Conservation (phyloP, 1,139 yeast genomes). For the Sugiyamaella japonica region DNA sequence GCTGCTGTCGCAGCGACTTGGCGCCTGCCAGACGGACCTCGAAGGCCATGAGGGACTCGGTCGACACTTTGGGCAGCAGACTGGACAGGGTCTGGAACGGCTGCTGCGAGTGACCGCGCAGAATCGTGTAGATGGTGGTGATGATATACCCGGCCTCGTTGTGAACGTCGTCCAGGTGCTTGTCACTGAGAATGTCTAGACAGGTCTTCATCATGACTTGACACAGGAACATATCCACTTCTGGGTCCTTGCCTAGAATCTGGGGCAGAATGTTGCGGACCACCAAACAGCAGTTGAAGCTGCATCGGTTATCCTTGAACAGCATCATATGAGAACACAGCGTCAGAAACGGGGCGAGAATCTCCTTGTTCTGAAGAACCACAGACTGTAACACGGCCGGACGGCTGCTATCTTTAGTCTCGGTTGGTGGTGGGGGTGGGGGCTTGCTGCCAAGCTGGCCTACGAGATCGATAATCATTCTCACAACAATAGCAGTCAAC, state of each 20-base stretch:
- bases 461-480: slow-evolving; percentile 82
- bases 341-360: slow-evolving; percentile 77
- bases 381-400: slow-evolving; percentile 56
- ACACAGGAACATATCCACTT: slow-evolving; percentile 75
- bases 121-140: slow-evolving; percentile 72
- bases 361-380: slow-evolving; percentile 62
- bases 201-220: slow-evolving; percentile 51
- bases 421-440: slow-evolving; percentile 10
- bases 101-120: slow-evolving; percentile 56
- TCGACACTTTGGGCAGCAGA: slow-evolving; percentile 44
- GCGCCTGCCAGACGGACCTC: slow-evolving; percentile 54
- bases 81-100: slow-evolving; percentile 44
- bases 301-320: slow-evolving; percentile 87
- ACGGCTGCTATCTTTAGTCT: slow-evolving; percentile 26
- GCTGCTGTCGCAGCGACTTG: slow-evolving; percentile 68
- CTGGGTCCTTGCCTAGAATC: slow-evolving; percentile 65
- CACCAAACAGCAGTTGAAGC: slow-evolving; percentile 83
- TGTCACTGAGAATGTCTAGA: slow-evolving; percentile 66
- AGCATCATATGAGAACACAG: slow-evolving; percentile 74
- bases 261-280: slow-evolving; percentile 70
- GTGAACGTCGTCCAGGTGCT: slow-evolving; percentile 82
- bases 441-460: slow-evolving; percentile 54
- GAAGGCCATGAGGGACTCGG: slow-evolving; percentile 42
- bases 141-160: slow-evolving; percentile 88
- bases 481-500: slow-evolving; percentile 88